phyloP scores from a whole-genome alignment of 2,329 filamentous ascomycete species.

The Fonsecaea erecta region DNA sequence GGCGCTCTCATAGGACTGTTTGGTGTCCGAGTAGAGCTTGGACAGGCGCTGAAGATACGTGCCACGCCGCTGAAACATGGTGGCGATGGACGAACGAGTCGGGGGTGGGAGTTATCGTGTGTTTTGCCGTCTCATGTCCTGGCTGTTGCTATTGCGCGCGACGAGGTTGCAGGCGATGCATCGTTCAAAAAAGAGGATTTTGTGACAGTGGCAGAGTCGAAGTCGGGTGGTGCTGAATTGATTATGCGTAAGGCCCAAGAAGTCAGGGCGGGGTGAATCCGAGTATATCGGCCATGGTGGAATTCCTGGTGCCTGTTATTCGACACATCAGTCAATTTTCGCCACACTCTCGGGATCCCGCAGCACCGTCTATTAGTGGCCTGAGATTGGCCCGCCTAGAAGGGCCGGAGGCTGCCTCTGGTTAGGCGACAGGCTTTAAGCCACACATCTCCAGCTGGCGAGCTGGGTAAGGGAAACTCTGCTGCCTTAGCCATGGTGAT shows the following conservation, averaged over 20 bases:
- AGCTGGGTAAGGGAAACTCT: not conserved
- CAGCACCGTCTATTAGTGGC: not conserved
- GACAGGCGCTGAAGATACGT: slow-evolving; percentile 48
- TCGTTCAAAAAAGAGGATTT: not conserved
- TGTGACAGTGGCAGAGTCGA: slow-evolving; percentile 7
- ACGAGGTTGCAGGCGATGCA: slow-evolving; percentile 1
- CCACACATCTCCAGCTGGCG: slow-evolving; percentile 7
- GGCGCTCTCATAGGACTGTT: slow-evolving; percentile 63
- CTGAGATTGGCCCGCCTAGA: not conserved
- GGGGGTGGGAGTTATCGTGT: not conserved
- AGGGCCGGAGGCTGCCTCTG: not conserved
- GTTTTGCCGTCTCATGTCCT: slow-evolving; percentile 5
- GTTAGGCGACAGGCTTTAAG: slow-evolving; percentile 10
- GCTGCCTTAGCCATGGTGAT: slow-evolving; percentile 11
- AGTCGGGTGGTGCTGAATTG: not conserved
- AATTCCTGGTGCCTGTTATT: slow-evolving; percentile 33
- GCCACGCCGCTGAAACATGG: slow-evolving; percentile 33
- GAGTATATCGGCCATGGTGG: slow-evolving; percentile 27
- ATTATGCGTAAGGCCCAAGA: slow-evolving; percentile 7
- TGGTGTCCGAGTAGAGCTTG: slow-evolving; percentile 68
- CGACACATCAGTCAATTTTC: slow-evolving; percentile 22
- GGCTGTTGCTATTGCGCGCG: not conserved
- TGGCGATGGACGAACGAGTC: not conserved
- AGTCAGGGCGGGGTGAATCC: slow-evolving; percentile 19
- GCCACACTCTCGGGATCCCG: slow-evolving; percentile 16